Percentiles rank a stretch among this genome's conserved stretches.
These are phyloP conservation scores for Phytophthora niederhauseri DNA, from an alignment of 352 stramenopile species.

Conservation along the genomic window DNA sequence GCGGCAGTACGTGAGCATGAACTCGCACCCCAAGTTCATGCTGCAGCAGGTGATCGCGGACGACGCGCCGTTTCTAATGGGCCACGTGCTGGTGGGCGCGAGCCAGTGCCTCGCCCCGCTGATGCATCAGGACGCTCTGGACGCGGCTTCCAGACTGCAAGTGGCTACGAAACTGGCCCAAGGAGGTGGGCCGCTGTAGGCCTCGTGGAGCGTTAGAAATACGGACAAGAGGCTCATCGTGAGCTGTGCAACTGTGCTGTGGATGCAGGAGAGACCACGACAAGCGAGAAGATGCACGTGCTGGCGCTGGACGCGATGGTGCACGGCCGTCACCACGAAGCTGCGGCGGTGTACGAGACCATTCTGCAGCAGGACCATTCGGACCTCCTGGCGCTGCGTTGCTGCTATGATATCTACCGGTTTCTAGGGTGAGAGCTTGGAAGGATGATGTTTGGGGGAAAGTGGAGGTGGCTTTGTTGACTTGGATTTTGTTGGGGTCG, in stretches of 20 bases:
- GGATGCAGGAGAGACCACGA: slow-evolving; percentile 31
- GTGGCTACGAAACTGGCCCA: slow-evolving; percentile 43
- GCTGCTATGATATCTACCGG: slow-evolving; percentile 78
- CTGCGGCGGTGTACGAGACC: slow-evolving; percentile 78
- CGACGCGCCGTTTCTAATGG: slow-evolving; percentile 79
- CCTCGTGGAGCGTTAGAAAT: slow-evolving; percentile 7
- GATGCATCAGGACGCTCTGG: slow-evolving; percentile 69
- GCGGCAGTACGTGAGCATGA: slow-evolving; percentile 79
- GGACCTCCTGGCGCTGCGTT: slow-evolving; percentile 80
- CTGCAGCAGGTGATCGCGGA: slow-evolving; percentile 69
- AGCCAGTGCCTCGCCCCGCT: slow-evolving; percentile 74
- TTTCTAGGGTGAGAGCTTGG: slow-evolving; percentile 66
- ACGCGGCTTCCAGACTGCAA: slow-evolving; percentile 45
- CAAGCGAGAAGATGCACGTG: slow-evolving; percentile 75
- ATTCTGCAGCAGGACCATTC: slow-evolving; percentile 70
- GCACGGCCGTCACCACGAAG: slow-evolving; percentile 67
- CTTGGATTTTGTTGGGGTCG: slow-evolving; percentile 1
- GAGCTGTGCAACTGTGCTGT: background rate
- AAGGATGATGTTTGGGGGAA: too few relatives aligned
- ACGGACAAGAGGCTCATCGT: slow-evolving; percentile 6
- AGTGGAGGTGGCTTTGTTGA: slow-evolving; percentile 1
- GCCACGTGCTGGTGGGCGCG: slow-evolving; percentile 78
- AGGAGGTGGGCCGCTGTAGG: slow-evolving; percentile 36
- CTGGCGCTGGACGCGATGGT: slow-evolving; percentile 73
- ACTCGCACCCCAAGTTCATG: slow-evolving; percentile 76